Evolutionary conservation across 73 alveolate species (phyloP), one percentile per base, ranked within the genome.

Genomic region (Paramecium sonneborni): DNA sequence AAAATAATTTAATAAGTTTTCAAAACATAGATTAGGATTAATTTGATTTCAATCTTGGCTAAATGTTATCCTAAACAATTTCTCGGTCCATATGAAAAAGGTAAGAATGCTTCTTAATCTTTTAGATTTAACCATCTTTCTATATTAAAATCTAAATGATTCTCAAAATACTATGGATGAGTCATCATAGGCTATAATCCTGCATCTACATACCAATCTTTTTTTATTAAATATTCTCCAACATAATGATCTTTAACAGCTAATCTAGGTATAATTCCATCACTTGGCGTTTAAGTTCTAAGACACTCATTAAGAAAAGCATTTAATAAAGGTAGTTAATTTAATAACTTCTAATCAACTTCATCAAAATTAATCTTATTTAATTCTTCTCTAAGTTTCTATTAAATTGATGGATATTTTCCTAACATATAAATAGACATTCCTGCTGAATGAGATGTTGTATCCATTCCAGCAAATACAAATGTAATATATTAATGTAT

Each of bases 391-490:
- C 85, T 87, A 4, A 87, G 74, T 87, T 37, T 34, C n/a, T 62
- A 14, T 28, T 87, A 68, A 58, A 87, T 35, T 10, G 30, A 18
- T 21, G 32, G 46, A 26, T 87, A 32, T 10, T 67, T 58, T 9
- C 48, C 88, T 35, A 87, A 87, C 37, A 48, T 55, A 26, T 87
- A 87, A 21, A 87, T 23, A 0, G 93, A 67, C 93, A 87, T 67
- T 0, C 86, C 85, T 20, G 86, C 68, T 7, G 5, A 20, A 87
- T 87, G 87, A 67, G 93, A 58, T n/a, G 93, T 87, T 20, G 93
- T 87, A 18, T 87, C 88, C 20, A 86, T 87, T 67, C 93, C 93
- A 34, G 93, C 93, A 87, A 87, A 87, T 0, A 58, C 85, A 69
- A 87, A 87, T 7, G 93, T 87, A 11, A 87, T 9, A 20, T 87